Base-by-base conservation (phyloP, 495 filamentous ascomycete genomes). In the Zalerion maritima region DNA sequence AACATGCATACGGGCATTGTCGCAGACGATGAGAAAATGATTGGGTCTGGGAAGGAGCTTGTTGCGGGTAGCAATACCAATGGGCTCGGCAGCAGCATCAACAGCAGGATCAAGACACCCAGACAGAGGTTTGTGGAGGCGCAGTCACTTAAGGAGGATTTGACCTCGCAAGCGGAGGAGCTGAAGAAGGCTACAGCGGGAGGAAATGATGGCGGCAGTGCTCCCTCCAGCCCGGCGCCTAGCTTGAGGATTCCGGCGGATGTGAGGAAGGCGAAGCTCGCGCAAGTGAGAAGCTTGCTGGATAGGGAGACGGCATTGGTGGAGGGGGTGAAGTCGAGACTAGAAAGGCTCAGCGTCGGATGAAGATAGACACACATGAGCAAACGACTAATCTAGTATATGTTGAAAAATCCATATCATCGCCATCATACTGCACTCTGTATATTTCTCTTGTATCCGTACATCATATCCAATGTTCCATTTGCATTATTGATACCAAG, bases 211-310 rank as follows among this genome's bases (percentile, higher is more conserved):
- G 46, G 48, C 14, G 50, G 12, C 32, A 52, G n/a, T 14, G 29
- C 16, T 15, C 20, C 41, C 23, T 35, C 42, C 18, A 35, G 47
- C 18, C 39, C 52, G 28, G 31, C 37, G 23, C 42, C 38, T 15
- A 46, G 42, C 36, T 42, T 67, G 10, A 62, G 55, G 34, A 72
- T 85, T 24, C 77, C 79, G 5, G 60, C 71, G 26, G 70, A 75
- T 24, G 54, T 83, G 22, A 66, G 79, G 36, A 72, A 67, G 33
- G 69, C 66, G 15, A 81, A 77, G 57, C 50, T 80, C 35, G 58
- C 60, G 10, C 72, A 82, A 50, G 71, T 81, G 7, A 78, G 76
- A 62, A 55, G 54, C 31, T 60, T 83, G 49, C 58, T 85, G 38
- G 77, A 82, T 22, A 58, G 78, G 49, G 78, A 85, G 62, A 51